A percentile compares a stretch with the other conserved stretches of the same genome.
Conservation (phyloP, 352 stramenopile species). For the Pythium pyrilobum region DNA sequence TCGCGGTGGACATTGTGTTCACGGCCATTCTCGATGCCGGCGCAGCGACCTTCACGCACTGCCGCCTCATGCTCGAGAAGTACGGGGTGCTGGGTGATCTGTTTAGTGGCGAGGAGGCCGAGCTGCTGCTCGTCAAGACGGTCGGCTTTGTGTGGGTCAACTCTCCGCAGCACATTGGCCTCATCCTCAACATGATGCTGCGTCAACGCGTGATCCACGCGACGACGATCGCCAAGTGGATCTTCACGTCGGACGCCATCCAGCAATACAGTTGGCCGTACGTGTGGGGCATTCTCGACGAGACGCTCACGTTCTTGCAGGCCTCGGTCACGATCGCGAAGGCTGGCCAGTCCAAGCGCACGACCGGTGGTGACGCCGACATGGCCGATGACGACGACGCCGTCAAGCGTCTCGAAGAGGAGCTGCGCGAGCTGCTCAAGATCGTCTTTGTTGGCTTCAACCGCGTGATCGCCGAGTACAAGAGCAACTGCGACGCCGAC, state of each 20-base stretch:
- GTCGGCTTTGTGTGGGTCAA: constrained; percentile 74
- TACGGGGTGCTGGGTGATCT: constrained; percentile 53
- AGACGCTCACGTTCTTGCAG: constrained; percentile 58
- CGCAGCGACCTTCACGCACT: constrained; percentile 78
- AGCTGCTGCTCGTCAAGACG: constrained; percentile 62
- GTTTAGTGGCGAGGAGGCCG: constrained; percentile 38
- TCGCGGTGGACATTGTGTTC: constrained; percentile 70
- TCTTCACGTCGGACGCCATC: constrained; percentile 73
- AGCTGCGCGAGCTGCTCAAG: constrained; percentile 47
- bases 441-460: constrained; percentile 67
- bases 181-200: constrained; percentile 81
- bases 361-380: constrained; percentile 32
- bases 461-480: constrained; percentile 69
- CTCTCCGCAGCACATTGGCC: constrained; percentile 75
- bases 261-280: constrained; percentile 89
- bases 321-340: constrained; percentile 31
- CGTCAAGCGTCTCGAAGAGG: constrained; percentile 35
- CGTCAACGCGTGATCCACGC: constrained; percentile 57
- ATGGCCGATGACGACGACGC: constrained; percentile 39
- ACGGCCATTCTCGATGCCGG: constrained; percentile 73
- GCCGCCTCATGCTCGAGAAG: constrained; percentile 74
- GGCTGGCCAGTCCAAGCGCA: constrained; percentile 23
- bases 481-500: constrained; percentile 69
- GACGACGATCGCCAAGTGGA: constrained; percentile 71
- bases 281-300: constrained; percentile 76